Percentiles rank a stretch among this genome's conserved stretches.
Conservation (phyloP, 805 yeast species). For the Kodamaea sagamina region DNA sequence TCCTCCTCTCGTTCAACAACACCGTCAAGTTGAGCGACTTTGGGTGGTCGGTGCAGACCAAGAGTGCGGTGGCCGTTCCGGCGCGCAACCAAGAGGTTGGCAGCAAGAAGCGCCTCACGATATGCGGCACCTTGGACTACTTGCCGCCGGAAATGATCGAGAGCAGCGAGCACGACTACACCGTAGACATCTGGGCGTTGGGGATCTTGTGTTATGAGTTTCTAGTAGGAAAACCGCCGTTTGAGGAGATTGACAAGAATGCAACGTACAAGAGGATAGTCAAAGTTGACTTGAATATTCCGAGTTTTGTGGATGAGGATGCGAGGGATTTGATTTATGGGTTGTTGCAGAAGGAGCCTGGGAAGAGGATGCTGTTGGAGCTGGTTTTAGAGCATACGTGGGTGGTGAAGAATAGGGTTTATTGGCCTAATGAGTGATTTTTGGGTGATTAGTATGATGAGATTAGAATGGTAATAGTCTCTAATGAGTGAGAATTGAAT, state of each 20-base stretch:
- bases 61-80: background rate
- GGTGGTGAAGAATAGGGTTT: constrained; percentile 64
- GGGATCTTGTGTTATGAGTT: constrained; percentile 87
- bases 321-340: constrained; percentile 73
- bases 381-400: constrained; percentile 80
- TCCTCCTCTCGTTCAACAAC: constrained; percentile 73
- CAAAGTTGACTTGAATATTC: constrained; percentile 73
- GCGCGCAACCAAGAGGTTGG: background rate
- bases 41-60: constrained; percentile 86
- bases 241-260: constrained; percentile 77
- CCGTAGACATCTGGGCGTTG: constrained; percentile 90
- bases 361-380: constrained; percentile 57
- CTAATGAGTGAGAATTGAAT: no score
- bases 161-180: constrained; percentile 71
- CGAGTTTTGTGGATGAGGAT: constrained; percentile 65
- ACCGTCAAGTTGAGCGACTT: constrained; percentile 86
- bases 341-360: constrained; percentile 69
- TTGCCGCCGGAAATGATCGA: constrained; percentile 95
- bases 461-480: no score
- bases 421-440: constrained; percentile 64
- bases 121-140: constrained; percentile 95
- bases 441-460: no score
- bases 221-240: constrained; percentile 87
- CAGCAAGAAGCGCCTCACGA: constrained; percentile 45
- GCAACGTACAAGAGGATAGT: constrained; percentile 81